Base-by-base conservation (phyloP, 495 filamentous ascomycete species). In the Geoglossum glabrum region DNA sequence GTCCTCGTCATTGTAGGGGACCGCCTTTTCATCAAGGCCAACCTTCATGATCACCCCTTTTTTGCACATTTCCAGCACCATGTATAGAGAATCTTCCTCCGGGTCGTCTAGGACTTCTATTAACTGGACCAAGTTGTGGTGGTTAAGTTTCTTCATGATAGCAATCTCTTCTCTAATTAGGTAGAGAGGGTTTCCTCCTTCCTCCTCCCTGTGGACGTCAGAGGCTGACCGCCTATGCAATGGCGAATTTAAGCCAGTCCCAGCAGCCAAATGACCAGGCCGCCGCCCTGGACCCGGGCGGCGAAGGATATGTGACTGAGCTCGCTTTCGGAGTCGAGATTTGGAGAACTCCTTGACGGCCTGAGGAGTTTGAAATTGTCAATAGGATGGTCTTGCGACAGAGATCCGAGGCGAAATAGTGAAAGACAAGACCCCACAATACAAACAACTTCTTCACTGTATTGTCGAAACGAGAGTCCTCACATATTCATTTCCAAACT, bases 331-430 rank as follows among this genome's bases (percentile, higher is more conserved):
- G 38, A 98, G 71, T 38, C 90, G 79, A 4, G 87, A 79, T 68
- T 98, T 98, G 55, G 90, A 96, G 70, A 98, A 97, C 64, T 95
- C 90, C 70, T 98, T 98, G 60, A 98, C 81, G 55, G 92, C 90
- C 89, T 95, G 60, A 15, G 23, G 17, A 19, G n/a, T 9, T 10
- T 26, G 6, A 28, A 27, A 21, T 58, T 26, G 50, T 56, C 33
- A 36, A 40, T 40, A 25, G 21, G 10, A 30, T 15, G 54, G n/a
- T 10, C 15, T 17, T 31, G 50, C 6, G 4, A 54, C n/a, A 28
- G 10, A 58, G 15, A 17, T 25, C 36, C n/a, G 59, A 5, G n/a
- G n/a, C 3, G 10, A 28, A 28, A 5, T 3, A 52, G 30, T 52
- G 3, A 7, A 15, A 30, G 23, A 27, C 15, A 27, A 6, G 15